A percentile compares a stretch with the other conserved stretches of the same genome.
Evolutionary conservation across 2,329 filamentous ascomycete species (phyloP).

Genomic region (Scortechinia acanthostroma): DNA sequence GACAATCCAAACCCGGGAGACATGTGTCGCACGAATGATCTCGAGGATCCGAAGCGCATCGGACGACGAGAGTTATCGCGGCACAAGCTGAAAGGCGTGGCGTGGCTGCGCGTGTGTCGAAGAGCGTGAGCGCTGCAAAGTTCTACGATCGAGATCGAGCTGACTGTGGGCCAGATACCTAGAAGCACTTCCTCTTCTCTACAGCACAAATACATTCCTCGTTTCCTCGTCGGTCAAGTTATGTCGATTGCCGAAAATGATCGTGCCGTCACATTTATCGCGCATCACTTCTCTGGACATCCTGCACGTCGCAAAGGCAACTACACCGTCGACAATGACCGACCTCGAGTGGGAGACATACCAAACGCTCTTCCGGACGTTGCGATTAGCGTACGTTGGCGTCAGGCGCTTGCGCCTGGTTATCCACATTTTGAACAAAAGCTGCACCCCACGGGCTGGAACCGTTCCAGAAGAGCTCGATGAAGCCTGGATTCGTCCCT

Average conservation of each 20-base stretch:
- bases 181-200: background rate
- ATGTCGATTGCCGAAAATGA: background rate
- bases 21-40: background rate
- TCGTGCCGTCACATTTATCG: background rate
- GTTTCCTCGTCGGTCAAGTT: background rate
- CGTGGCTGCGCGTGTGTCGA: background rate
- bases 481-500: background rate
- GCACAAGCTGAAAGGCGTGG: background rate
- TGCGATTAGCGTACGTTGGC: background rate
- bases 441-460: background rate
- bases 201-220: background rate
- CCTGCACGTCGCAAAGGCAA: background rate
- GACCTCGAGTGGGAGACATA: background rate
- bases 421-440: background rate
- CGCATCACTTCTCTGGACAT: background rate
- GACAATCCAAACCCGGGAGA: background rate
- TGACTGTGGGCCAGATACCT: too few species aligned
- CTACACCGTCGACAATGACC: background rate
- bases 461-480: background rate
- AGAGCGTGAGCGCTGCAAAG: background rate
- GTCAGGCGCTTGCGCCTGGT: background rate
- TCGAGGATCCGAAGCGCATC: background rate
- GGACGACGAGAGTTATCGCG: background rate
- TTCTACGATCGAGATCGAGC: too few species aligned
- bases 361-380: background rate